A percentile compares a stretch with the other conserved stretches of the same genome.
phyloP scores from a whole-genome alignment of 805 yeast genomes.

The Scheffersomyces spartinae region DNA sequence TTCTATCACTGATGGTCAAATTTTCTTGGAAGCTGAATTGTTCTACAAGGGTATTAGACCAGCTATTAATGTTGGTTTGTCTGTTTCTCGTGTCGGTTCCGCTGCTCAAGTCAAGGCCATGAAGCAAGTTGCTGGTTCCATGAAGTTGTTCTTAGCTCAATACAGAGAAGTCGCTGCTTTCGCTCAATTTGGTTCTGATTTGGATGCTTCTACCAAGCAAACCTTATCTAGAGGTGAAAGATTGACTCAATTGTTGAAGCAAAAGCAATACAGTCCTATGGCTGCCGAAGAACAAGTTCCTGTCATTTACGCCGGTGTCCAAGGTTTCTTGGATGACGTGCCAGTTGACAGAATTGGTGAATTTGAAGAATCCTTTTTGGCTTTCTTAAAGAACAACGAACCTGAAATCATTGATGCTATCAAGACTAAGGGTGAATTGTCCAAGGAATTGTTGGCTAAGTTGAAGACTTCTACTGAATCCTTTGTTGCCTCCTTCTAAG shows the following conservation, averaged over 20 bases:
- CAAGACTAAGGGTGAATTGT: constrained; percentile 79
- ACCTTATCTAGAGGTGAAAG: constrained; percentile 99
- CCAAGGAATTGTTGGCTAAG: constrained; percentile 76
- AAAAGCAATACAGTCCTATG: constrained; percentile 92
- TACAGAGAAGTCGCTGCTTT: constrained; percentile 99
- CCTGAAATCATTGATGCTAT: constrained; percentile 73
- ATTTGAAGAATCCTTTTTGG: constrained; percentile 86
- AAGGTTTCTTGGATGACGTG: constrained; percentile 91
- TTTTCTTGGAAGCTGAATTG: constrained; percentile 98
- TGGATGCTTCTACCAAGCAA: constrained; percentile 99
- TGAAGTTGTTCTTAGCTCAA: constrained; percentile 99
- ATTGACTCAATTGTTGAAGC: constrained; percentile 96
- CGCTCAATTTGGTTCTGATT: constrained; percentile 99
- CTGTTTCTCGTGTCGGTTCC: constrained; percentile 99
- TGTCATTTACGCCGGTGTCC: constrained; percentile 97
- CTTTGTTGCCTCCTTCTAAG: constrained; percentile 78
- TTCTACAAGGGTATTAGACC: constrained; percentile 99
- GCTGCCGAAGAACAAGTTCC: constrained; percentile 99
- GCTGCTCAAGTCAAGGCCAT: constrained; percentile 99
- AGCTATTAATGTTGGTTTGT: constrained; percentile 98
- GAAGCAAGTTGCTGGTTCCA: constrained; percentile 99
- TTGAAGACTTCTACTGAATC: constrained; percentile 88
- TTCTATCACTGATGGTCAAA: constrained; percentile 96
- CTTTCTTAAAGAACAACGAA: constrained; percentile 88
- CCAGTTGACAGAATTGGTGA: constrained; percentile 79